phyloP scores from a whole-genome alignment of 1,139 yeast genomes.

The Geotrichum histeridarum region DNA sequence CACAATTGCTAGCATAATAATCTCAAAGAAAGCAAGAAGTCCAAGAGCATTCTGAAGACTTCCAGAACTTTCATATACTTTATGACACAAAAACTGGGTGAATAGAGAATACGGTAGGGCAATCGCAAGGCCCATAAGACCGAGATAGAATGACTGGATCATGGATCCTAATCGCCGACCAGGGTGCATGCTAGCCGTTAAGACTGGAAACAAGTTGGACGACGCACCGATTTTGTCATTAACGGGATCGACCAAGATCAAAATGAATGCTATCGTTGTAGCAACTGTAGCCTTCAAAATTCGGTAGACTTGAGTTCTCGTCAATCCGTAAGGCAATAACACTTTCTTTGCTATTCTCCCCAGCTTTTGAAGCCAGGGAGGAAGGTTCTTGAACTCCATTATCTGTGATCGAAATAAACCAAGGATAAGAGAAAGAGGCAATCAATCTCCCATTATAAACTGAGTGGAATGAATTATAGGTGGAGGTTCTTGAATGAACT shows the following conservation, averaged over 20 bases:
- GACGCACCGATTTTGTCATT: constrained; percentile 39
- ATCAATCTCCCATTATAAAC: too few species aligned
- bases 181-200: constrained; percentile 47
- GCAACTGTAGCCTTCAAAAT: constrained; percentile 41
- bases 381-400: background rate
- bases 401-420: background rate
- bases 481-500: too few species aligned
- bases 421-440: too few species aligned
- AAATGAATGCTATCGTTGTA: constrained; percentile 40
- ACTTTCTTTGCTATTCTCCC: background rate
- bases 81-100: constrained; percentile 42
- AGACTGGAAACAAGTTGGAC: constrained; percentile 43
- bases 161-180: constrained; percentile 48
- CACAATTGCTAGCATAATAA: constrained; percentile 44
- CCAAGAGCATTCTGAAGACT: constrained; percentile 40
- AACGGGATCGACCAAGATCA: constrained; percentile 40
- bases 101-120: constrained; percentile 44
- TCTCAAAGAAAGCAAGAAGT: constrained; percentile 43
- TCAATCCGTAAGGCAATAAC: constrained; percentile 20
- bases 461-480: too few species aligned
- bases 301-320: constrained; percentile 25
- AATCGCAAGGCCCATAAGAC: constrained; percentile 41
- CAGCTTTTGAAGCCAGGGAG: background rate
- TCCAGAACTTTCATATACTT: constrained; percentile 26
- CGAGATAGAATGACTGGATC: constrained; percentile 42